Evolutionary conservation across 345 rosid genomes (phyloP), one percentile per base, ranked within the genome.

Genomic region (Noccaea bulbosa): DNA sequence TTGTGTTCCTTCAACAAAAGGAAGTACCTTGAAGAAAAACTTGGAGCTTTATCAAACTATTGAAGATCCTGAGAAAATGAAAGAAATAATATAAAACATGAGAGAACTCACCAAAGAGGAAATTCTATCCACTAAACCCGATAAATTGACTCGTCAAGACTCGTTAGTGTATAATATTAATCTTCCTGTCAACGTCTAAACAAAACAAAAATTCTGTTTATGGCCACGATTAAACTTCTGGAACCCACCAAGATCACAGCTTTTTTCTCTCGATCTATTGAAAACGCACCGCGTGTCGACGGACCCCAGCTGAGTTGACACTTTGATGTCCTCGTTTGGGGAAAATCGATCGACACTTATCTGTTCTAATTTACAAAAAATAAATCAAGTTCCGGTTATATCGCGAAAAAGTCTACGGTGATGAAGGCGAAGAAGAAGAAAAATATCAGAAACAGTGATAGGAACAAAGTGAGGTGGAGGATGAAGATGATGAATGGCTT

Each of bases 361-460:
- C 55, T 34, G 4, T 57, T 48, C 4, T 48, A 4, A 34, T 10
- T 69, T n/a, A 55, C 45, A 35, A 11, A 1, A 40, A 44, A 4
- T 0, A 27, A 27, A 2, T 33, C 12, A 44, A 11, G 55, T 15
- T 38, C 49, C 15, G 32, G 35, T 24, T 10, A 68, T 12, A 20
- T 20, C 9, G 7, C 6, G 47, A 40, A 74, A 67, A 67, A 67
- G 78, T 67, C 78, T 11, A 41, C 4, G 55, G 27, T 11, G 69
- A 33, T 22, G 56, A 61, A 58, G 14, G 7, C 40, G 45, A 11
- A 49, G 33, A 22, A 15, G 20, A 20, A 30, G 11, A 4, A 34
- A 74, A 74, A 59, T 67, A 74, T 74, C 73, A 48, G 67, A 58
- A 73, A 66, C 77, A 73, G 67, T 67, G 62, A 60, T 44, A 15